Base-by-base conservation (phyloP, 176 grass and related monocot species). In the Hyparrhenia diplandra region DNA sequence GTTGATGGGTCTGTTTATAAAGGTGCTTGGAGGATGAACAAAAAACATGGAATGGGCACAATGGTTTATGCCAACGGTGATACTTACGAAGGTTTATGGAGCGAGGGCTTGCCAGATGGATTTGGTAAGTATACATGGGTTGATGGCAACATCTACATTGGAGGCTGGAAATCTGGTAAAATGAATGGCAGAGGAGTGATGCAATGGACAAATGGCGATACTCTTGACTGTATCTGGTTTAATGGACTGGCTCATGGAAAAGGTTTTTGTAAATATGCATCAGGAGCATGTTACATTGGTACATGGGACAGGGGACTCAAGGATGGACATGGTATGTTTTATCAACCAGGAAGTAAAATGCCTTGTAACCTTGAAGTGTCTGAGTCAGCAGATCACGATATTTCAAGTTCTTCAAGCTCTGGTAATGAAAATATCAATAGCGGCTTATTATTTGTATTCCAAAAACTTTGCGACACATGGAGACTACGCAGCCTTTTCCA, bases 231-330 rank as follows among this genome's bases (percentile, higher is more conserved):
- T 43, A 83, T 82, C 60, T 98, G 96, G 96, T 51, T 85, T 71
- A 89, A 90, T 82, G 96, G 92, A 62, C 74, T 93, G 41, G 85
- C 92, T 83, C 86, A 99, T 80, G 92, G 96, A 18, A 88, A 89
- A 61, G 92, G 96, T 37, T 89, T 87, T 67, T 99, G 90, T 73
- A 92, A 91, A 68, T 95, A 93, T 64, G 82, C 70, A 39, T 88
- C 87, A 74, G 90, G 87, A 54, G 81, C 88, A 75, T 86, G 77
- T 83, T 99, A 99, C 82, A 74, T 99, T 77, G 96, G 96, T 73
- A 93, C 80, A 43, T 99, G 96, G 96, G 94, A 92, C 70, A 91
- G 85, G 57, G 96, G 96, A 47, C 75, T 99, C 64, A 99, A 95
- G 86, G 96, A 99, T 93, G 96, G 96, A 3, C 88, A 84, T 63